A percentile compares a stretch with the other conserved stretches of the same genome.
phyloP scores from a whole-genome alignment of 345 rosid genomes.

The Lumnitzera littorea region DNA sequence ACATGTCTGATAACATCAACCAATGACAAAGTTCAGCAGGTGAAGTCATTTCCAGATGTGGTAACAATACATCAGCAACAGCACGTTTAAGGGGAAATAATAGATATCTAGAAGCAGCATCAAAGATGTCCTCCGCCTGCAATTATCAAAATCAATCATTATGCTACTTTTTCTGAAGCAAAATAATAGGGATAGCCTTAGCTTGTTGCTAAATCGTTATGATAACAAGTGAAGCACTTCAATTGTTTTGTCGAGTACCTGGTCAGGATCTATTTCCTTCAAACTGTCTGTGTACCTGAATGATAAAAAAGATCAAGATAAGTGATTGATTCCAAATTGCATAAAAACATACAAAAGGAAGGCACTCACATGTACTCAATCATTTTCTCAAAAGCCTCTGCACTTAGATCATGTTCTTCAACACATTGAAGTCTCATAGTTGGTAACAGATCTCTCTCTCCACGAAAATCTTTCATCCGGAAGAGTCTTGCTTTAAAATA shows the following conservation, averaged over 20 bases:
- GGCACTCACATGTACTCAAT: conserved; percentile 80
- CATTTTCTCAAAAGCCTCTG: conserved; percentile 81
- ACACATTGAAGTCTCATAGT: conserved; percentile 51
- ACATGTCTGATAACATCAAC: conserved; percentile 88
- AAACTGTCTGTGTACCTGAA: conserved; percentile 94
- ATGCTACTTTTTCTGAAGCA: too few species aligned
- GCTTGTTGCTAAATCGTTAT: background rate
- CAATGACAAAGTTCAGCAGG: conserved; percentile 89
- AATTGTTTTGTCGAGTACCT: conserved; percentile 39
- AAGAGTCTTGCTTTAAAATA: conserved; percentile 85
- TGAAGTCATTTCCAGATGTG: conserved; percentile 67
- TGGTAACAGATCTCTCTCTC: conserved; percentile 37
- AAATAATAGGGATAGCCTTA: too few species aligned
- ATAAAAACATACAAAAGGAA: background rate
- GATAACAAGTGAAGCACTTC: background rate
- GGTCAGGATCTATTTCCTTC: conserved; percentile 69
- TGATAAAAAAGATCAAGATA: background rate
- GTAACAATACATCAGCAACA: conserved; percentile 84
- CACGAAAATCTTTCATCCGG: conserved; percentile 64
- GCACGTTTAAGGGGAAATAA: conserved; percentile 93
- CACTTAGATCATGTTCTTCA: conserved; percentile 83
- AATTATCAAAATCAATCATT: background rate
- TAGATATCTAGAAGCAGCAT: conserved; percentile 92
- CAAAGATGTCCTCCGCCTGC: conserved; percentile 93
- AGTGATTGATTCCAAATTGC: too few species aligned